phyloP scores from a whole-genome alignment of 208 protist genomes.

The Trypanosomatidae sp. region DNA sequence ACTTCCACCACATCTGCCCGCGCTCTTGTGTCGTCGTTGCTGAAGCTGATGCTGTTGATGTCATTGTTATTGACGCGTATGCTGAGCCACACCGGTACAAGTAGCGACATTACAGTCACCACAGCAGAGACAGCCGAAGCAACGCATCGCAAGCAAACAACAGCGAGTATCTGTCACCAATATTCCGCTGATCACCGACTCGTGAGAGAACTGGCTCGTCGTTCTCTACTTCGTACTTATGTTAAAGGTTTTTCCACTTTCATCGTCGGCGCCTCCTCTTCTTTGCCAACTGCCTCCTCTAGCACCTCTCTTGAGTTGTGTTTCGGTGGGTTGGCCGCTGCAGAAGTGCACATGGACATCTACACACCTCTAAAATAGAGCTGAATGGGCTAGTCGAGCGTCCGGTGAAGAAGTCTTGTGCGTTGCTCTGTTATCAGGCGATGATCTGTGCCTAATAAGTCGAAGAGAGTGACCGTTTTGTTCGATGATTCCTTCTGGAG shows the following conservation, averaged over 20 bases:
- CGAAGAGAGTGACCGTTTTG: conserved; percentile 6
- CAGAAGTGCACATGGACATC: not conserved
- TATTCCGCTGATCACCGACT: not conserved
- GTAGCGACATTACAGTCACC: not conserved
- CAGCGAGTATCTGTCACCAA: not conserved
- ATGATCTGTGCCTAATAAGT: not conserved
- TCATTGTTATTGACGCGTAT: not conserved
- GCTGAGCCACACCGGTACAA: not conserved
- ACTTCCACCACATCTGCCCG: not conserved
- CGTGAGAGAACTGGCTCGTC: not conserved
- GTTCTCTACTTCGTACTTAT: conserved; percentile 1
- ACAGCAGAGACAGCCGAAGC: not conserved
- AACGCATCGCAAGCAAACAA: not conserved
- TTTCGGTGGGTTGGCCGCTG: not conserved
- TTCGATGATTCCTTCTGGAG: conserved; percentile 14
- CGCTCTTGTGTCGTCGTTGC: not conserved
- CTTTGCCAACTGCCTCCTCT: not conserved
- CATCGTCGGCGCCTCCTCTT: not conserved
- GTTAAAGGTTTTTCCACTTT: not conserved
- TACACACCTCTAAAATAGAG: too few species aligned
- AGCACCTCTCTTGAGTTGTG: not conserved
- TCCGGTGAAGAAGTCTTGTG: not conserved
- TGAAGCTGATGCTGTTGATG: not conserved
- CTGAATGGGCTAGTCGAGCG: not conserved
- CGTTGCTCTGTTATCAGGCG: not conserved